Evolutionary conservation across 164 flowering plant genomes (phyloP), one percentile per base, ranked within the genome.

Genomic region (Paratinospora sagittata): DNA sequence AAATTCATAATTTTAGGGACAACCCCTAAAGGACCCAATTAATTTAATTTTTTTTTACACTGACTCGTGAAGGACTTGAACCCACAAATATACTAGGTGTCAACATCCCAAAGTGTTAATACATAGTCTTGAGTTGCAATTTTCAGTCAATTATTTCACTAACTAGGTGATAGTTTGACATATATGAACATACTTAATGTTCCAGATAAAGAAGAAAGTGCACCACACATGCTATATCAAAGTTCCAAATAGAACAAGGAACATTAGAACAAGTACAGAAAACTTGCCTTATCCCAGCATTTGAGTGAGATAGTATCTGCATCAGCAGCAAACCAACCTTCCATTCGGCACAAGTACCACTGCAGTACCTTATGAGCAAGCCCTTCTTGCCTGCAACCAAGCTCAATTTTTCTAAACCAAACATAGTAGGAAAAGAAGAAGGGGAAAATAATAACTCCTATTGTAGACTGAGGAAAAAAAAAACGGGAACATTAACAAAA

Each of bases 251-350:
- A 36, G 21, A 63, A 63, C n/a, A 30, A 16, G n/a, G 62, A 14
- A 47, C 27, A 27, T 0, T 19, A 0, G 0, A 13, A 63, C 6
- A 30, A 30, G 23, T 58, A 17, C 30, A 68, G 39, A 45, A 27
- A 66, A 77, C 80, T 74, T 78, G 78, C 98, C 96, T 96, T 81
- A 78, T 93, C 99, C 99, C 99, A 96, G 66, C 75, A 70, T 78
- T 86, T 90, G 19, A 89, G 83, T 8, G 99, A 96, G 72, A 96
- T 91, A 7, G 88, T 89, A 49, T 93, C 96, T 47, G 98, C 89
- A 85, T 96, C 99, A 37, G 98, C 87, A 74, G 99, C 94, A 88
- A 96, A 96, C 99, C 99, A 93, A n/a, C n/a, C n/a, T n/a, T n/a
- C n/a, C n/a, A n/a, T n/a, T n/a, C n/a, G n/a, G n/a, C n/a, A n/a